Conservation (phyloP, 2,329 filamentous ascomycete species). For the Colletotrichum echinochloae region DNA sequence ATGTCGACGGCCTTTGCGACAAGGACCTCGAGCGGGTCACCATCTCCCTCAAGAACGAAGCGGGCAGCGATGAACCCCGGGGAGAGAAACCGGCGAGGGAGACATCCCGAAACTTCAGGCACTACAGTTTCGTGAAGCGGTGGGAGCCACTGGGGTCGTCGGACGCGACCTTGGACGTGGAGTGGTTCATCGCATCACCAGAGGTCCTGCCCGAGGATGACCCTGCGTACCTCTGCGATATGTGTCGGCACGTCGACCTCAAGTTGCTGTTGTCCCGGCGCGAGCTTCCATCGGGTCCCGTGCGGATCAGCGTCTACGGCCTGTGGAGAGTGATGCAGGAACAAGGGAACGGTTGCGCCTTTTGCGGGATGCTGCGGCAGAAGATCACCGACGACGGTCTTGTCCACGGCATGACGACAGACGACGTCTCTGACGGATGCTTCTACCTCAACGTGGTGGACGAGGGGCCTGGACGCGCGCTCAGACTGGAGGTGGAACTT, state of each 20-base stretch:
- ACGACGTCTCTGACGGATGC: neutral
- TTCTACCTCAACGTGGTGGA: neutral
- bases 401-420: neutral
- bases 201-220: neutral
- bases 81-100: neutral
- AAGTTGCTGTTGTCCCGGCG: neutral
- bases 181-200: neutral
- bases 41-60: neutral
- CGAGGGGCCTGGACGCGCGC: neutral
- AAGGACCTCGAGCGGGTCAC: neutral
- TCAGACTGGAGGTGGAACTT: neutral
- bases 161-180: neutral
- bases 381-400: neutral
- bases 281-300: neutral
- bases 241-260: constrained; percentile 1
- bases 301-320: neutral
- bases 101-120: neutral
- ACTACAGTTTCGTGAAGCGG: neutral
- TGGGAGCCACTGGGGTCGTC: neutral
- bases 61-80: neutral
- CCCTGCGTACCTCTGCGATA: neutral
- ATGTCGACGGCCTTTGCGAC: neutral
- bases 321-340: neutral
- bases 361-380: neutral
- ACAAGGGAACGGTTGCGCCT: neutral